Evolutionary conservation across 164 flowering plant genomes (phyloP), one percentile per base, ranked within the genome.

Genomic region (Vitis vinifera): DNA sequence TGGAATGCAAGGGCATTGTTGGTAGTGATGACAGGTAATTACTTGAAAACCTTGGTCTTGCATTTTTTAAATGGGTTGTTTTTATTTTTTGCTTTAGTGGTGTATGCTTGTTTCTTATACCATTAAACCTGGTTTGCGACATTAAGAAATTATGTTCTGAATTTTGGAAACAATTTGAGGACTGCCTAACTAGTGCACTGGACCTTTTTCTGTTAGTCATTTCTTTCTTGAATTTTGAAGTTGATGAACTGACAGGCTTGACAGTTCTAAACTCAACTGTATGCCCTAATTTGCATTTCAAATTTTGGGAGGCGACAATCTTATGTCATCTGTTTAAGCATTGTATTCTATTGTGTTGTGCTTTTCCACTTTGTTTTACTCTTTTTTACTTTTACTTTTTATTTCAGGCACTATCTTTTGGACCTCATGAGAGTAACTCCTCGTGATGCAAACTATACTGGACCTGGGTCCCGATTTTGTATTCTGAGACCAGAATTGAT

Each of bases 401-500:
- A 10, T n/a, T 63, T 52, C 80, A 96, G 99, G 87, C 97, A 96
- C 84, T 96, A 96, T 82, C 93, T 96, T 72, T 77, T 96, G 80
- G 99, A 96, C 68, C 74, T 93, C 87, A 92, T 93, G 98, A 91
- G 99, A 82, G 97, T 87, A 75, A 93, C 98, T 70, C 99, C 99
- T 64, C 89, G 99, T 55, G 99, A 96, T 91, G 97, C 98, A 55
- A 96, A 96, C 79, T 91, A 79, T 75, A 87, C 80, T 61, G 98
- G 97, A 57, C 84, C 86, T 56, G 87, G 89, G 8, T 92, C 97
- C 16, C 84, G 97, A 63, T 93, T 92, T 80, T 92, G 97, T 81
- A 89, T 93, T 68, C 75, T 96, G 85, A 86, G 99, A 71, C 95
- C 91, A 65, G 99, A 96, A 76, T 84, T 96, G 68, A 81, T 93